These are phyloP conservation scores for Penicillium thymicola DNA, from an alignment of 2,329 filamentous ascomycete species.

Conservation along the genomic window DNA sequence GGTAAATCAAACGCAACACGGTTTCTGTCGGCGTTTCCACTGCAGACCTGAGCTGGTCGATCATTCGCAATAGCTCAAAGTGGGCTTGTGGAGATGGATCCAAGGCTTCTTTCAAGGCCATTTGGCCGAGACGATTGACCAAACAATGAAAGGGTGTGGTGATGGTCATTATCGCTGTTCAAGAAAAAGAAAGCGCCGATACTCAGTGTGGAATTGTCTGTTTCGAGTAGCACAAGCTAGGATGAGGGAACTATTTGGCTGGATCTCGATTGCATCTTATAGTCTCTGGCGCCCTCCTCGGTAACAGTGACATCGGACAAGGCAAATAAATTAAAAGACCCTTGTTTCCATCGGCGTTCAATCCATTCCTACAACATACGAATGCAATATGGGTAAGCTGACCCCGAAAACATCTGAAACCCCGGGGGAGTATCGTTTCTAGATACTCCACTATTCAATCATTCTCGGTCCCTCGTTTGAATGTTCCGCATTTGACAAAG, in stretches of 20 bases:
- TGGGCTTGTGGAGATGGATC: conserved; percentile 22
- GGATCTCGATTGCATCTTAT: conserved; percentile 7
- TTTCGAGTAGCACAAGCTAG: conserved; percentile 4
- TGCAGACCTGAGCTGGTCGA: conserved; percentile 27
- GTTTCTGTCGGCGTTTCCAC: conserved; percentile 35
- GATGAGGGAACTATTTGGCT: conserved; percentile 5
- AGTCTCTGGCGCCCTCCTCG: background rate
- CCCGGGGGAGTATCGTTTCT: background rate
- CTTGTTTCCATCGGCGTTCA: background rate
- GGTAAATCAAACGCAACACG: conserved; percentile 32
- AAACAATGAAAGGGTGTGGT: conserved; percentile 13
- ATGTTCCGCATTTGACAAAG: background rate
- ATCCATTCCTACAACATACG: conserved; percentile 1
- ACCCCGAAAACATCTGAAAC: conserved; percentile 2
- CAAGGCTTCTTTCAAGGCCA: conserved; percentile 17
- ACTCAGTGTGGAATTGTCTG: background rate
- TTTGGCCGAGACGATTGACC: conserved; percentile 13
- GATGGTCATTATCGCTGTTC: conserved; percentile 15
- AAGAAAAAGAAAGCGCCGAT: background rate
- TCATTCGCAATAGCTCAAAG: conserved; percentile 27
- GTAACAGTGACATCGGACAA: background rate
- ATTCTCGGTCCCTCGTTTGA: background rate
- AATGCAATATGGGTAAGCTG: conserved; percentile 3
- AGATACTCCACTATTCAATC: background rate
- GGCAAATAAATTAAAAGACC: background rate